Evolutionary conservation across 2,329 filamentous ascomycete genomes (phyloP).

Genomic region (Stemphylium lycopersici): DNA sequence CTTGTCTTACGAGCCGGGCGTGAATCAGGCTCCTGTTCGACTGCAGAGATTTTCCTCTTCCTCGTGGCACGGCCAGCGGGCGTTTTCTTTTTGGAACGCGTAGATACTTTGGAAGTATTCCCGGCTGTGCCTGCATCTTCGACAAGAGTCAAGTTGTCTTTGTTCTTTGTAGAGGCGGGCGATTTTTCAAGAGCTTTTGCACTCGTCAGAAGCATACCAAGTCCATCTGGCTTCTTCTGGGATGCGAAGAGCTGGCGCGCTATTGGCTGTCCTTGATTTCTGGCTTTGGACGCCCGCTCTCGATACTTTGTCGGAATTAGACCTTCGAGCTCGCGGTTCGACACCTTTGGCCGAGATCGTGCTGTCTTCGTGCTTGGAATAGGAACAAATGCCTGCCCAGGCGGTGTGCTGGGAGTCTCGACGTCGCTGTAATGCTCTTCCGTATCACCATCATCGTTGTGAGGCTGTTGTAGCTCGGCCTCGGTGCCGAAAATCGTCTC

Average conservation of each 20-base stretch:
- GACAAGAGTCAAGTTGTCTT: background rate
- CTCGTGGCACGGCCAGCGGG: background rate
- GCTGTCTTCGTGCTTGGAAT: background rate
- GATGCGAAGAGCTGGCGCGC: background rate
- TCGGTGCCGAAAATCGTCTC: background rate
- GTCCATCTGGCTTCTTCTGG: background rate
- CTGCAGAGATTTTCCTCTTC: background rate
- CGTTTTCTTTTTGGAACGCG: background rate
- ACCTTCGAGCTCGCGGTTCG: background rate
- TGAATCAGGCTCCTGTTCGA: too few species aligned
- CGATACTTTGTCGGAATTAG: background rate
- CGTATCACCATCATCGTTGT: background rate
- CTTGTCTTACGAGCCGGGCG: too few species aligned
- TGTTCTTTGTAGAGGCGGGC: background rate
- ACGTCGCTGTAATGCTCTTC: background rate
- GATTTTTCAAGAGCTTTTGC: background rate
- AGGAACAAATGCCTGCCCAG: background rate
- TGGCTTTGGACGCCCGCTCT: background rate
- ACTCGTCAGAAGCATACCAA: background rate
- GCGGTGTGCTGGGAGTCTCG: background rate
- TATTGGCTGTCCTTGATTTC: background rate
- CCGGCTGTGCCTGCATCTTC: background rate
- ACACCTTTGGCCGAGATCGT: background rate
- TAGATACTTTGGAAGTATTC: background rate
- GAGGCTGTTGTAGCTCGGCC: background rate